Conservation (phyloP, 108 stramenopile genomes). For the Cyclotella choctawhatcheeana region DNA sequence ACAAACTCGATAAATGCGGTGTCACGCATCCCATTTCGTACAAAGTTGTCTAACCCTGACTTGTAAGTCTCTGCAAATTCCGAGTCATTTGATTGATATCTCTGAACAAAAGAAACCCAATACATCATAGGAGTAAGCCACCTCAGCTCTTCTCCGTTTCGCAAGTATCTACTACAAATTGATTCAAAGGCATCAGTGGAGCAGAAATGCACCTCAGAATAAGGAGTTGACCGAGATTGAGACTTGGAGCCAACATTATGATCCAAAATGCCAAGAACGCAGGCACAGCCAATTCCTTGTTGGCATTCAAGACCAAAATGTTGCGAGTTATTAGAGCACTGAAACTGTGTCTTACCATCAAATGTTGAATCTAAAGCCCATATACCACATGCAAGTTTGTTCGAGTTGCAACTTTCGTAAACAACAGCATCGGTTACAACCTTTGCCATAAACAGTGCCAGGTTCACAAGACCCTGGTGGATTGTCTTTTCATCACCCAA, state of each 20-base stretch:
- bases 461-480: constrained; percentile 22
- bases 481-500: constrained; percentile 17
- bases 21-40: constrained; percentile 25
- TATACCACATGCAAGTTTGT: constrained; percentile 26
- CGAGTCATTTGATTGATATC: background rate
- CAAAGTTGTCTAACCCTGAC: constrained; percentile 6
- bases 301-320: constrained; percentile 21
- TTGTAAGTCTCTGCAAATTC: constrained; percentile 1
- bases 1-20: constrained; percentile 11
- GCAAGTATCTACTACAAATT: constrained; percentile 10
- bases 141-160: constrained; percentile 21
- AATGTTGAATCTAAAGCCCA: constrained; percentile 21
- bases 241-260: constrained; percentile 15
- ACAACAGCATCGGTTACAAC: constrained; percentile 24
- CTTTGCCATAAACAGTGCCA: constrained; percentile 26
- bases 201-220: constrained; percentile 15
- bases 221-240: background rate
- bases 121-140: constrained; percentile 23
- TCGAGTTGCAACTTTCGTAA: constrained; percentile 20
- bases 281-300: constrained; percentile 23
- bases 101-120: constrained; percentile 23
- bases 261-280: constrained; percentile 18
- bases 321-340: constrained; percentile 17
- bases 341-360: constrained; percentile 1
- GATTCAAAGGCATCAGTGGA: constrained; percentile 8